Conservation (phyloP, 306 rosid genomes). For the Casuarina equisetifolia region DNA sequence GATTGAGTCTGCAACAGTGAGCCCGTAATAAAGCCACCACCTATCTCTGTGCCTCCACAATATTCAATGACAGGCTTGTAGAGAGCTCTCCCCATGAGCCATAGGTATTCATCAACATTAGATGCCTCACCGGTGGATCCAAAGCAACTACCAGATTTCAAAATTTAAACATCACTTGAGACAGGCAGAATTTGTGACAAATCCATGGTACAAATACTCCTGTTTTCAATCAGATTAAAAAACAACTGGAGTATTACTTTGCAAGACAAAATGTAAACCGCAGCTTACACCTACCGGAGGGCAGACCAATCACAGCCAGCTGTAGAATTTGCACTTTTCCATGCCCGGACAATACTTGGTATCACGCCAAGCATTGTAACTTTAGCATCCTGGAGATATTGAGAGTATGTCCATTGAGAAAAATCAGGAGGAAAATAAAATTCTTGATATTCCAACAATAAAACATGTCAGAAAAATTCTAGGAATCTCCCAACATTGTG, state of each 20-base stretch:
- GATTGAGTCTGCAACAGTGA: conserved; percentile 89
- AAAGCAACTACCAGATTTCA: conserved; percentile 67
- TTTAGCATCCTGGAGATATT: conserved; percentile 56
- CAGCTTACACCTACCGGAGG: conserved; percentile 63
- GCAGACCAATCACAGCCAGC: conserved; percentile 85
- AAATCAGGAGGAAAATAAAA: conserved; percentile 1
- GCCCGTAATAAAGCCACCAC: conserved; percentile 85
- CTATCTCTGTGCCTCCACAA: conserved; percentile 98
- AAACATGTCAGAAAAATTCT: not conserved
- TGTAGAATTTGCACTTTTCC: conserved; percentile 72
- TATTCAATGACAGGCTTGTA: conserved; percentile 91
- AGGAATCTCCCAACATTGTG: not conserved
- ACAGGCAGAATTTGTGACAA: conserved; percentile 1
- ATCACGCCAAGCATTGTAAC: conserved; percentile 97
- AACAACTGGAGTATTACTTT: conserved; percentile 11
- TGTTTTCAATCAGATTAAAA: conserved; percentile 27
- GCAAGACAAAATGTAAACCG: conserved; percentile 14
- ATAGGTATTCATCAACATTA: conserved; percentile 84
- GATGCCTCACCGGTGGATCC: conserved; percentile 95
- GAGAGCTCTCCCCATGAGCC: conserved; percentile 95
- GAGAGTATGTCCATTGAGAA: not conserved
- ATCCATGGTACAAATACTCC: conserved; percentile 4
- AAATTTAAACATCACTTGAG: not conserved
- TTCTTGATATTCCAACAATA: not conserved
- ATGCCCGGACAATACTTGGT: conserved; percentile 87